These are phyloP conservation scores for Willaertia magna DNA, from an alignment of 208 protist species.

Conservation along the genomic window DNA sequence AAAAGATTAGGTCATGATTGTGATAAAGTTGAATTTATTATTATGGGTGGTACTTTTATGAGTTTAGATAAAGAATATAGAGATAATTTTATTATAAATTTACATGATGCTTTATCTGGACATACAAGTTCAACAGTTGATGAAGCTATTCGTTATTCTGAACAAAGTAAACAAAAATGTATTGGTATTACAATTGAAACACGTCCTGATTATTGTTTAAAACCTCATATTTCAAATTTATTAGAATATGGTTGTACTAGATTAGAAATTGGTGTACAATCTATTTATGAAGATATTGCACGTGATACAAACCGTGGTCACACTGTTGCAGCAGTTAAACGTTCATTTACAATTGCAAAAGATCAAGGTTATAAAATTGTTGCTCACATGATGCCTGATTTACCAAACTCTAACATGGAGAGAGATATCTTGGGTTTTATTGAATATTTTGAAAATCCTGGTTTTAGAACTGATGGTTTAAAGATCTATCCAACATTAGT, in stretches of 20 bases:
- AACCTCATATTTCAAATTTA: constrained; percentile 63
- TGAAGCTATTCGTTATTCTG: constrained; percentile 74
- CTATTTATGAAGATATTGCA: constrained; percentile 89
- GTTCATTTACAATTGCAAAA: constrained; percentile 85
- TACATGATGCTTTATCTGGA: constrained; percentile 73
- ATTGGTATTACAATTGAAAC: constrained; percentile 99
- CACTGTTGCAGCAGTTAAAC: constrained; percentile 71
- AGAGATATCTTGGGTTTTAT: constrained; percentile 82
- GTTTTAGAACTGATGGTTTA: constrained; percentile 90
- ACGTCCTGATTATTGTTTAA: constrained; percentile 84
- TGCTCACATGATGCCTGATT: constrained; percentile 89
- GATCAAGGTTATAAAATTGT: constrained; percentile 93
- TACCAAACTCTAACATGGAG: constrained; percentile 81
- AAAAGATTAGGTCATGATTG: constrained; percentile 62
- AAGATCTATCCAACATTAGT: constrained; percentile 99
- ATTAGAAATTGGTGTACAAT: constrained; percentile 96
- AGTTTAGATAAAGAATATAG: constrained; percentile 82
- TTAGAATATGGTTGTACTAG: constrained; percentile 81
- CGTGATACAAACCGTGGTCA: constrained; percentile 79
- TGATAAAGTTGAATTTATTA: constrained; percentile 93
- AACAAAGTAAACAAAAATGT: constrained; percentile 77
- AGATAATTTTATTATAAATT: constrained; percentile 67
- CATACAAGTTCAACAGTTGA: constrained; percentile 25
- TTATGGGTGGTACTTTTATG: constrained; percentile 99
- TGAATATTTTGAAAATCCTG: constrained; percentile 82